phyloP scores from a whole-genome alignment of 495 filamentous ascomycete species.

The Neurospora sp. region DNA sequence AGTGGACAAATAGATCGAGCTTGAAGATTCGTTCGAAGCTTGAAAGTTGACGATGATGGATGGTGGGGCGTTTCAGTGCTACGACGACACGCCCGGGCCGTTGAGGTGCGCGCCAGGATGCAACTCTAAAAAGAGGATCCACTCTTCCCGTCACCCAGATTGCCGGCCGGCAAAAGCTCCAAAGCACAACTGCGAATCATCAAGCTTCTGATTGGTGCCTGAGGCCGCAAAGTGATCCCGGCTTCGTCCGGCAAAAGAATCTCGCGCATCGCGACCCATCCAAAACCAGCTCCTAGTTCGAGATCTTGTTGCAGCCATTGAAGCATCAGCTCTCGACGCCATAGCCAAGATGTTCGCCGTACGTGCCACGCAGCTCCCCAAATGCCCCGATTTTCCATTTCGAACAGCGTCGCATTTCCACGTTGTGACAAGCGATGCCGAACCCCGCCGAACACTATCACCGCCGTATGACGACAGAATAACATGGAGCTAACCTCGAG shows the following conservation, averaged over 20 bases:
- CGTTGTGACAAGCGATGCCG: background rate
- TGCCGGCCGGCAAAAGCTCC: background rate
- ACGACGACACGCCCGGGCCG: background rate
- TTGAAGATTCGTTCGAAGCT: background rate
- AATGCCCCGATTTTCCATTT: background rate
- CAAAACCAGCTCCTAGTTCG: constrained; percentile 10
- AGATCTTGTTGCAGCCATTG: constrained; percentile 19
- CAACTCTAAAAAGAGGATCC: background rate
- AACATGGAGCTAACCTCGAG: constrained; percentile 13
- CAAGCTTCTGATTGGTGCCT: constrained; percentile 7
- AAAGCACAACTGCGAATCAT: background rate
- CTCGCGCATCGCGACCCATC: constrained; percentile 20
- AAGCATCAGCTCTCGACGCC: constrained; percentile 15
- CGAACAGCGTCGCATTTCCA: background rate
- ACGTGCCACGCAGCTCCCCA: constrained; percentile 6
- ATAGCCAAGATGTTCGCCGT: constrained; percentile 34
- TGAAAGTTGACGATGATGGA: background rate
- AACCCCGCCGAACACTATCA: background rate
- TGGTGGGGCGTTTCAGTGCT: background rate
- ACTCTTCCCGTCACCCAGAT: background rate
- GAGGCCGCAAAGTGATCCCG: constrained; percentile 15
- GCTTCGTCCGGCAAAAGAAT: constrained; percentile 26
- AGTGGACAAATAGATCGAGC: background rate
- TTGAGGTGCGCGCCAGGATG: background rate
- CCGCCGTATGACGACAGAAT: constrained; percentile 4